Evolutionary conservation across 345 rosid species (phyloP), one percentile per base, ranked within the genome.

Genomic region (Viola odorata): DNA sequence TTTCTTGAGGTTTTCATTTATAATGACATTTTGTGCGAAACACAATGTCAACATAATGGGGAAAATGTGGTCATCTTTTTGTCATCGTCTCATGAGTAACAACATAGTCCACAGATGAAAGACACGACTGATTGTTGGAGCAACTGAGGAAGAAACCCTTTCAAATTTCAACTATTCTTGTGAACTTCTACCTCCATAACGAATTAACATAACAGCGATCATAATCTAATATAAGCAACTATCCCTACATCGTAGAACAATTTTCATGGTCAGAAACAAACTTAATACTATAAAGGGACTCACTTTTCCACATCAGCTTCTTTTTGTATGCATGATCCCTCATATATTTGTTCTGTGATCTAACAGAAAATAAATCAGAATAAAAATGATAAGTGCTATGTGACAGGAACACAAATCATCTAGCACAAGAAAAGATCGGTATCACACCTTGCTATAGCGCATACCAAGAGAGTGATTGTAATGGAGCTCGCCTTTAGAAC

Each of bases 311-410:
- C 87, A 80, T 92, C 98, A 17, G 77, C 84, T 72, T 82, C 91
- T 54, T 81, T 79, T 81, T 92, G 96, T 65, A 89, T 73, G 58
- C 96, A 92, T 49, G 96, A 92, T 38, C 98, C 96, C 50, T 89
- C 84, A 63, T 84, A 81, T 69, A 89, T 83, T 60, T 92, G 98
- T 78, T 89, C 96, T 1, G 96, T 89, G 60, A 92, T 81, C 98
- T 92, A 73, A 15, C 60, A 32, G 8, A 41, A 54, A 37, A 61
- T 15, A 23, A 23, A 52, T 6, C n/a, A 14, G 41, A 8, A 45
- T 54, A 48, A 6, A 13, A 64, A 55, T 10, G 7, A 3, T 38
- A 17, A 51, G 15, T n/a, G 8, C 39, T 41, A 32, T 42, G 49
- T 13, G 37, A 16, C 15, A 5, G 11, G 9, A 10, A 65, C 3